phyloP scores from a whole-genome alignment of 306 rosid species.

The Herpetospermum pedunculosum region DNA sequence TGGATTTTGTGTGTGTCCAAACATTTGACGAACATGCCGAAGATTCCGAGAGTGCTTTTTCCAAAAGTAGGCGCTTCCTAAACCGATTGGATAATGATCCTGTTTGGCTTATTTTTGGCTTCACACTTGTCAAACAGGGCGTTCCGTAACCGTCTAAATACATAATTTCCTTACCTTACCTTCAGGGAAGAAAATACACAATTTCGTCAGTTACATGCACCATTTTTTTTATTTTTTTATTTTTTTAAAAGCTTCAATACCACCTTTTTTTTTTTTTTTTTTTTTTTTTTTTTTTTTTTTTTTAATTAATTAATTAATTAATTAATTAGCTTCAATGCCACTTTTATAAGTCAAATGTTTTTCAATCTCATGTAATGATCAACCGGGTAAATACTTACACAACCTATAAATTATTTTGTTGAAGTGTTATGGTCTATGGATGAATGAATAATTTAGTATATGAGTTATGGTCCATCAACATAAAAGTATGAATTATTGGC shows the following conservation, averaged over 20 bases:
- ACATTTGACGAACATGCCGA: neutral
- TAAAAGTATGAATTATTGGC: too few relatives aligned
- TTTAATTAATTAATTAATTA: too few relatives aligned
- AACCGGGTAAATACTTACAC: neutral
- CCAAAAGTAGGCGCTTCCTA: neutral
- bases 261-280: neutral
- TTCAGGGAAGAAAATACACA: neutral
- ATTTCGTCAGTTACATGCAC: neutral
- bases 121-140: neutral
- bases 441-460: too few relatives aligned
- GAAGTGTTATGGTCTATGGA: neutral
- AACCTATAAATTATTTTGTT: neutral
- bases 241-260: too few relatives aligned
- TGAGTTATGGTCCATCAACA: too few relatives aligned
- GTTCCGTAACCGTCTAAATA: neutral
- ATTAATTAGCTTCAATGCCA: too few relatives aligned
- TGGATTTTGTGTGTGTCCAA: too few relatives aligned
- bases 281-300: too few relatives aligned
- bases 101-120: neutral
- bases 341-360: neutral
- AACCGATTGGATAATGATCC: neutral
- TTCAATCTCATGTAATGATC: neutral
- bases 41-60: neutral
- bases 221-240: too few relatives aligned
- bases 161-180: neutral